Conservation (phyloP, 73 alveolate genomes). For the Paramecium biaurelia region DNA sequence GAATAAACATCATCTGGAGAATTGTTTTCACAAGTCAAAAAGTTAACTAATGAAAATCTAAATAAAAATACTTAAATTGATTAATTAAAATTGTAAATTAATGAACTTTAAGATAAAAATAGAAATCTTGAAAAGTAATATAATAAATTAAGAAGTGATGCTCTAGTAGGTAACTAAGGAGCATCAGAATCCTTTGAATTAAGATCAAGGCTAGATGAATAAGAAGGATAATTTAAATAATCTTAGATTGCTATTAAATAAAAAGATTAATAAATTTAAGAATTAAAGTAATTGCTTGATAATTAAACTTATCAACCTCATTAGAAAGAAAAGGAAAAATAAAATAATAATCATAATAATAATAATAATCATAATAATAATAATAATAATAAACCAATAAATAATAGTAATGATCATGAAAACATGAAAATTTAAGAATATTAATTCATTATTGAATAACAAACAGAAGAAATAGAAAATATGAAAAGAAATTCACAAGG, state of each 20-base stretch:
- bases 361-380: too few species aligned
- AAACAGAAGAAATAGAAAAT: not conserved
- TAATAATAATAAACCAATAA: not conserved
- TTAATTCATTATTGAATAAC: not conserved
- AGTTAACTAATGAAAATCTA: not conserved
- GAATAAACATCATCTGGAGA: not conserved
- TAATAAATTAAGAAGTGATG: not conserved
- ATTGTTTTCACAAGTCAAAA: not conserved
- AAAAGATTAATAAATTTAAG: not conserved
- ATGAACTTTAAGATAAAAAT: not conserved
- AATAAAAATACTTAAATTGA: not conserved
- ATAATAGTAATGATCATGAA: not conserved
- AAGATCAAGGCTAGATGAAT: not conserved
- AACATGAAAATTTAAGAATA: not conserved
- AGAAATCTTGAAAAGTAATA: not conserved
- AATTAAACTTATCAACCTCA: not conserved
- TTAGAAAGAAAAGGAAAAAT: not conserved
- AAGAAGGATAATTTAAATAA: not conserved
- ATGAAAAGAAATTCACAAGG: not conserved
- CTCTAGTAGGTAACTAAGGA: not conserved
- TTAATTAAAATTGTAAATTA: not conserved
- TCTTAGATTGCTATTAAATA: not conserved
- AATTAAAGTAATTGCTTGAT: not conserved
- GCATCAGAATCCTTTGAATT: not conserved
- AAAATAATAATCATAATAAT: not conserved